These are phyloP conservation scores for Lichtheimia ornata DNA, from an alignment of 371 early-diverging fungal genomes.

Conservation along the genomic window DNA sequence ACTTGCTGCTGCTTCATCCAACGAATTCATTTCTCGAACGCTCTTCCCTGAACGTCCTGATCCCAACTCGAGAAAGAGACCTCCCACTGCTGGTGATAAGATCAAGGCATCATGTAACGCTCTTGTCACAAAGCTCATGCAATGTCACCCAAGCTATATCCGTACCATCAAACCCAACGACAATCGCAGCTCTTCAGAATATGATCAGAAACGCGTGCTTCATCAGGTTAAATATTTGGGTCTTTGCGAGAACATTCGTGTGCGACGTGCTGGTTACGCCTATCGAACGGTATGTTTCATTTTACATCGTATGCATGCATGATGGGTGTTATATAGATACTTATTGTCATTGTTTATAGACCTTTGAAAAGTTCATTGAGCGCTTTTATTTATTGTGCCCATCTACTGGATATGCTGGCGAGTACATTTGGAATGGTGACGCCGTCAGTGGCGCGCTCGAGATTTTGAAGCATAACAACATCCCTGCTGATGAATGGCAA, in stretches of 20 bases:
- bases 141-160: slow-evolving; percentile 97
- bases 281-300: slow-evolving; percentile 56
- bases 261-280: slow-evolving; percentile 96
- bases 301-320: background rate
- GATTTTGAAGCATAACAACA: slow-evolving; percentile 86
- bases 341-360: slow-evolving; percentile 12
- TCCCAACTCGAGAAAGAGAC: slow-evolving; percentile 86
- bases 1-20: slow-evolving; percentile 73
- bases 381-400: slow-evolving; percentile 78
- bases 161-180: slow-evolving; percentile 99
- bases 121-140: slow-evolving; percentile 92
- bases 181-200: slow-evolving; percentile 87
- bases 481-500: slow-evolving; percentile 93
- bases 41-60: slow-evolving; percentile 91
- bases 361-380: slow-evolving; percentile 52
- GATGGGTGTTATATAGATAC: background rate
- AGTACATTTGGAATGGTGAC: slow-evolving; percentile 88
- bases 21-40: slow-evolving; percentile 62
- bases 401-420: slow-evolving; percentile 83
- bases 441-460: slow-evolving; percentile 66
- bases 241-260: slow-evolving; percentile 96
- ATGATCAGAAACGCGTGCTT: slow-evolving; percentile 87
- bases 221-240: slow-evolving; percentile 97
- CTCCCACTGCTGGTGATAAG: slow-evolving; percentile 82
- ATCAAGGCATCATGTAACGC: slow-evolving; percentile 76